Evolutionary conservation across 116 monocot genomes (phyloP).

Genomic region (Dioscorea cayenensis): DNA sequence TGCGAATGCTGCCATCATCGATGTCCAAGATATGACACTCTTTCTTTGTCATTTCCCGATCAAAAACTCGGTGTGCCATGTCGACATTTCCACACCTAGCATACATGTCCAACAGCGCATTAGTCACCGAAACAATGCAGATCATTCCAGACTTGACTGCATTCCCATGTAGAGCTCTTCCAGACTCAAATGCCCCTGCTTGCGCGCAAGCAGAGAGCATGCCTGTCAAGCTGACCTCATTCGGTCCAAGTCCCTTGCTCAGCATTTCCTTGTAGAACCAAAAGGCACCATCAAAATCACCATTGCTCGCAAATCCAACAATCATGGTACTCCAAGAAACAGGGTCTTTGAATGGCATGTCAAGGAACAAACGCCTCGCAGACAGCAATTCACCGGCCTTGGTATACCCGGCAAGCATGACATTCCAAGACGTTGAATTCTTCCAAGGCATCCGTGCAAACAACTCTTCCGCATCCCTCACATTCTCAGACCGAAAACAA

Average conservation of each 20-base stretch:
- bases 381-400: constrained; percentile 25
- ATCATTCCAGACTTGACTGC: constrained; percentile 25
- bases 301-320: constrained; percentile 24
- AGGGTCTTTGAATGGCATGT: constrained; percentile 28
- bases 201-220: constrained; percentile 44
- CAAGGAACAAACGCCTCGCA: constrained; percentile 28
- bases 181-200: constrained; percentile 42
- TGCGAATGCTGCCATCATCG: constrained; percentile 55
- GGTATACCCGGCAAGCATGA: constrained; percentile 51
- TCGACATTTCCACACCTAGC: constrained; percentile 49
- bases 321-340: constrained; percentile 73
- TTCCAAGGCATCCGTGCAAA: constrained; percentile 40
- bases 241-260: constrained; percentile 19
- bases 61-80: constrained; percentile 34
- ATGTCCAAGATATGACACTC: constrained; percentile 61
- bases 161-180: constrained; percentile 35
- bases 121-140: constrained; percentile 22
- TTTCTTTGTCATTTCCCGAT: constrained; percentile 30
- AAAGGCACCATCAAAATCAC: constrained; percentile 27
- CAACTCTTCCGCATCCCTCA: constrained; percentile 17
- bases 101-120: constrained; percentile 62
- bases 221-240: constrained; percentile 39
- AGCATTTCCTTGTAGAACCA: constrained; percentile 26
- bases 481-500: constrained; percentile 27
- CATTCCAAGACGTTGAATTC: constrained; percentile 47